Conservation (phyloP, 805 yeast species). For the Pichia membranifaciens region DNA sequence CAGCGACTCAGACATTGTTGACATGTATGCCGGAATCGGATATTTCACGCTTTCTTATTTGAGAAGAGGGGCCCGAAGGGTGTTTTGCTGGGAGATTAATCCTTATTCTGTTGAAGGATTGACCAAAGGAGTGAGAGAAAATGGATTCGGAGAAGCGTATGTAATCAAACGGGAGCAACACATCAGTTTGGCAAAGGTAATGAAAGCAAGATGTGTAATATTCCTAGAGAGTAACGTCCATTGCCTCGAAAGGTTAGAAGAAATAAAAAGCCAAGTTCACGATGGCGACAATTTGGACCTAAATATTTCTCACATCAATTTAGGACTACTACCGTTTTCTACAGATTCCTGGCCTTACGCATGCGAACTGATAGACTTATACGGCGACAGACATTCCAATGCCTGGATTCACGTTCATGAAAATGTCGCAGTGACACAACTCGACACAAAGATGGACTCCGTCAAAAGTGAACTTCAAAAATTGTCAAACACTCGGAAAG, state of each 20-base stretch:
- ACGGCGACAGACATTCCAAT: constrained; percentile 5
- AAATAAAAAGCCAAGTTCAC: constrained; percentile 9
- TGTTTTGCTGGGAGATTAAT: constrained; percentile 78
- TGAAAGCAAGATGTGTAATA: constrained; percentile 35
- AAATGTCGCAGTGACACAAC: constrained; percentile 46
- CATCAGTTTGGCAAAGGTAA: constrained; percentile 18
- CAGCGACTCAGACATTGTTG: constrained; percentile 45
- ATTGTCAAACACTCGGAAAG: not conserved
- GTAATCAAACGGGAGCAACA: constrained; percentile 27
- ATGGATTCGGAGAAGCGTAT: constrained; percentile 30
- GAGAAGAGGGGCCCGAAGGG: constrained; percentile 41
- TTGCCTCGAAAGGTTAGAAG: constrained; percentile 38
- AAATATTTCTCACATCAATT: constrained; percentile 50
- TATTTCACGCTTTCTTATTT: constrained; percentile 72
- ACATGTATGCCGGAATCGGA: constrained; percentile 81
- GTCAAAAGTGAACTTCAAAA: constrained; percentile 18
- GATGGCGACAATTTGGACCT: not conserved
- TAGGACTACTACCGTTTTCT: constrained; percentile 76
- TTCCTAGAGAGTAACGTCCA: constrained; percentile 60
- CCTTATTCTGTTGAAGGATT: constrained; percentile 81
- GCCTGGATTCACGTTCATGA: constrained; percentile 65
- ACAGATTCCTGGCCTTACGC: constrained; percentile 54
- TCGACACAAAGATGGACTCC: constrained; percentile 30
- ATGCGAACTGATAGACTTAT: constrained; percentile 18
- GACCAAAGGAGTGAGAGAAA: constrained; percentile 44